Evolutionary conservation across 352 stramenopile genomes (phyloP), one percentile per base, ranked within the genome.

Genomic region (Phytophthora cactorum): DNA sequence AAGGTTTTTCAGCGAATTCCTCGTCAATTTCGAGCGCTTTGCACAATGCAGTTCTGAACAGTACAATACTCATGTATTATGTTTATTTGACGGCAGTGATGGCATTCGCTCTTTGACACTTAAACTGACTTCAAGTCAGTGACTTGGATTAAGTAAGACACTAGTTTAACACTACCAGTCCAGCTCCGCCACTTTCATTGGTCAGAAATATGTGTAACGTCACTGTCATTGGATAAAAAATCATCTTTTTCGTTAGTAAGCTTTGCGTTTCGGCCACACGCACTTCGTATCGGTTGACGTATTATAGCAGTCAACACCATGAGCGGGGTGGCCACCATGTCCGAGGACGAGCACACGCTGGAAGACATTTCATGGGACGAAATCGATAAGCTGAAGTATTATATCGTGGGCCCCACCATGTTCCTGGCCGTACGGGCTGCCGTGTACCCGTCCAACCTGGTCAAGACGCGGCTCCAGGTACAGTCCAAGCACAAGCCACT

Each of bases 331-430:
- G 46, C 55, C 28, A 67, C 58, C 27, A 51, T 66, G 53, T 60
- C 59, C 11, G 60, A 80, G 52, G 72, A 77, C 52, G 59, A 79
- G 38, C 68, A 79, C 22, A 50, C 54, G 49, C 69, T 87, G n/a
- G 79, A 93, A 66, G 84, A 94, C 71, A 96, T 95, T 56, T 81
- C 84, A n/a, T 96, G 89, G 89, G 89, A 96, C 66, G 87, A 96
- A 64, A 86, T 96, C 36, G 85, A 97, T 76, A 96, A 96, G 74
- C 72, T 77, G 59, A 90, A 86, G 59, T 97, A 96, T 67, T 97
- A 89, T 60, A 64, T 94, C n/a, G 68, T 95, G 3, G 88, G 89
- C 0, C 89, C 89, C 22, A 88, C 82, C 51, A 87, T 93, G 63
- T 95, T 96, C 63, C 72, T 96, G 27, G 79, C 74, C 54, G 89